Conservation (phyloP, 169 alveolate species). For the Babesia gibsoni region DNA sequence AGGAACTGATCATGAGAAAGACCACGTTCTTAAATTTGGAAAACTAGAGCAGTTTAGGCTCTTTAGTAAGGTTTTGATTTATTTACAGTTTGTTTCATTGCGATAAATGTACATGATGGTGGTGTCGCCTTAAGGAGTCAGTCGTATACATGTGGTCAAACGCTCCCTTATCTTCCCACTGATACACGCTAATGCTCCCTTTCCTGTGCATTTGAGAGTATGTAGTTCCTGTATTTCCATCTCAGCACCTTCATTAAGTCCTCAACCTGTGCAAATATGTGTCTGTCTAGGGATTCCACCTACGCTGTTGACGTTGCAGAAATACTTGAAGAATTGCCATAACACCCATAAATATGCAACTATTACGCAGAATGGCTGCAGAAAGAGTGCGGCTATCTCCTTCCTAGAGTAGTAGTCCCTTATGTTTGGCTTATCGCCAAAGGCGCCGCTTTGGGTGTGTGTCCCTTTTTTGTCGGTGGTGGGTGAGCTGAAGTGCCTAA, state of each 20-base stretch:
- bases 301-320: slow-evolving; percentile 46
- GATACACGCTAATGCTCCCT: no score
- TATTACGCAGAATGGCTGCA: slow-evolving; percentile 49
- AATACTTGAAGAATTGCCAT: slow-evolving; percentile 57
- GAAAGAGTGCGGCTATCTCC: slow-evolving; percentile 50
- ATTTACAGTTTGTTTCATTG: no score
- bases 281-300: not conserved
- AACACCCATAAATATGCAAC: slow-evolving; percentile 20
- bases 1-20: slow-evolving; percentile 19
- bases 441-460: not conserved
- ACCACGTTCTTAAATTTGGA: slow-evolving; percentile 8
- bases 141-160: no score
- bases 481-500: not conserved
- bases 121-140: no score
- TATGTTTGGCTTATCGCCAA: slow-evolving; percentile 17
- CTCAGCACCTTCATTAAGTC: slow-evolving; percentile 28
- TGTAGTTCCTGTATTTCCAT: slow-evolving; percentile 29
- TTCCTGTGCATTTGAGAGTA: no score
- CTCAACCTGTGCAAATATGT: slow-evolving; percentile 10
- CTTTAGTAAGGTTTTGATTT: no score
- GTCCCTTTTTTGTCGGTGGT: not conserved
- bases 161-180: no score
- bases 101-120: no score
- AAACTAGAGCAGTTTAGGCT: no score
- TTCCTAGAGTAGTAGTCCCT: slow-evolving; percentile 46